Evolutionary conservation across 1,284 basidiomycete genomes (phyloP), one percentile per base, ranked within the genome.

Genomic region (Cerioporus squamosus): DNA sequence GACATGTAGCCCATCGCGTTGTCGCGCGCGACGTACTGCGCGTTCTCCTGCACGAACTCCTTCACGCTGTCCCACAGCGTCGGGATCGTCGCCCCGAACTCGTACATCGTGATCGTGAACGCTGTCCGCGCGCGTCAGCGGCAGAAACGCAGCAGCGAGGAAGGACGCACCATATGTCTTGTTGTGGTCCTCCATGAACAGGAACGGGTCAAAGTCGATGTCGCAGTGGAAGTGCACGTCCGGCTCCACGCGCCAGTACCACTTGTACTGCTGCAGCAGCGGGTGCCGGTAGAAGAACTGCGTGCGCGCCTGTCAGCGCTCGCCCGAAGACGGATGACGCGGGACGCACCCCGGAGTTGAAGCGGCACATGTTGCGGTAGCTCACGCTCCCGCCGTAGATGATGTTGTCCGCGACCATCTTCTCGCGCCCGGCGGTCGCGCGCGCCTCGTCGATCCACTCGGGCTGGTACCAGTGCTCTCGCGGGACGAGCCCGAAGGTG

Each of bases 401-500:
- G 63, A 97, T 91, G 59, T 87, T 82, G 53, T 93, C 80, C 66
- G 81, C 79, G 15, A 84, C 80, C 91, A 97, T 94, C 46, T 87
- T 77, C 42, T 88, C 81, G 51, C 95, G 81, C 15, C 86, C 78
- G 22, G 79, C 81, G 0, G 76, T 81, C 0, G 95, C 95, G 65
- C 81, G 86, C 4, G 81, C 81, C 74, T 96, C 92, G 67, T 94
- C 87, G 63, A 94, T 92, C 83, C 85, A 94, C 43, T 83, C 77
- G 1, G 95, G 94, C 70, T 97, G 94, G 64, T 82, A 78, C 96
- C 96, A 98, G 64, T 95, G 81, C 2, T 93, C 87, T 9, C 75
- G 74, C 1, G 85, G 80, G 17, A 86, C 79, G 9, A 74, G 61
- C 0, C 78, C 81, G 57, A 81, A 84, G 42, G 79, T 70, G 3